Base-by-base conservation (phyloP, 2,329 filamentous ascomycete species). In the Penicillium sp. region DNA sequence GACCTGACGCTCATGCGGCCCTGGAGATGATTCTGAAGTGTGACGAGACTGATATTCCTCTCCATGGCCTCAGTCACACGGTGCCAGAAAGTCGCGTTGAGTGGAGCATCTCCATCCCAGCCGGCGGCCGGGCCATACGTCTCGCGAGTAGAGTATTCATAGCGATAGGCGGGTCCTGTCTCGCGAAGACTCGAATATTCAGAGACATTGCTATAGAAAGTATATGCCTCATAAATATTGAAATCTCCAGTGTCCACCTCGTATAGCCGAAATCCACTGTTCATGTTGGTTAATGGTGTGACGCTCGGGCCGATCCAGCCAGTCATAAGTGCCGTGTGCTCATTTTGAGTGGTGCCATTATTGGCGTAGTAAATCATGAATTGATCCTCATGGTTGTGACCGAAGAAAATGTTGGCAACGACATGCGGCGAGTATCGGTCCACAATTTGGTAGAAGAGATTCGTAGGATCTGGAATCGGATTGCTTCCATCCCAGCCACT, bases 51-150 rank as follows among this genome's bases (percentile, higher is more conserved):
- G 3, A 66, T 61, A 46, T 81, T 72, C 27, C 55, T 62, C 58
- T 78, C 76, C 77, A 81, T 81, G 1, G 74, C 76, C 54, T 79
- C 77, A 0, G 78, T 81, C 4, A 81, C 75, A 9, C 62, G 63
- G 49, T 82, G 78, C 79, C 79, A 82, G 60, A 81, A 82, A 0
- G 77, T 81, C 0, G 76, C 77, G 51, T 82, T 81, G 34, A 82
- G 62, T 3, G 79, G 79, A 0, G 74, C 77, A 39, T 69, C 58
- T 1, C 50, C 54, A 2, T 75, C 71, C 76, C 76, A 79, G 2
- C 56, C 59, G 2, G 71, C 68, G 0, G 69, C 66, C 2, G 62
- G 53, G 0, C 71, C 74, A 47, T 79, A 80, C 0, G 72, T 67
- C 3, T 77, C 72, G 3, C 77, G 68, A 0, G 76, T 77, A 1